These are phyloP conservation scores for Leishmania turanica DNA, from an alignment of 208 protist genomes.

Conservation along the genomic window DNA sequence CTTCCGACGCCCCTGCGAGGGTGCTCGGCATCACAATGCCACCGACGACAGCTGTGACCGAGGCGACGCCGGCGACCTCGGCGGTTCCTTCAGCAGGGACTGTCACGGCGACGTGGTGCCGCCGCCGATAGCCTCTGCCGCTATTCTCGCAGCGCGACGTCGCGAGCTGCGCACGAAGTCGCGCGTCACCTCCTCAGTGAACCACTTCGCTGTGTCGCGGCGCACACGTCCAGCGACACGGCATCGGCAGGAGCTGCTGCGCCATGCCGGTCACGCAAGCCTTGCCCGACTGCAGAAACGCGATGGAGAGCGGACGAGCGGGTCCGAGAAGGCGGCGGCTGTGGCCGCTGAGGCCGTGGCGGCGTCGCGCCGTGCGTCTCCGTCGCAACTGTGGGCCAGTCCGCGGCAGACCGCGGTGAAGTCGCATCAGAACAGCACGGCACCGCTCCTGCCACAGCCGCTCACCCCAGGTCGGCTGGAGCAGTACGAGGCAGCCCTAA, in stretches of 20 bases:
- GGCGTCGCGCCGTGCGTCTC: constrained; percentile 15
- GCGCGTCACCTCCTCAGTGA: constrained; percentile 20
- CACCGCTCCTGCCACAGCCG: neutral
- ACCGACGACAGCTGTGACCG: neutral
- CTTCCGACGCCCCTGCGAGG: neutral
- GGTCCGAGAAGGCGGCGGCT: constrained; percentile 14
- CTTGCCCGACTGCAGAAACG: constrained; percentile 1
- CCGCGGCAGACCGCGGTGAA: neutral
- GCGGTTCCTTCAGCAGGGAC: neutral
- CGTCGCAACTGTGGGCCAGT: neutral
- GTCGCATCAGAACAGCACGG: neutral
- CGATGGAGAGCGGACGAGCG: neutral
- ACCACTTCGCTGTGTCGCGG: constrained; percentile 26
- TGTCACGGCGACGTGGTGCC: neutral
- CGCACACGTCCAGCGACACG: neutral
- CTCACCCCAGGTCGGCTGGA: constrained; percentile 7
- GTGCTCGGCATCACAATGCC: neutral
- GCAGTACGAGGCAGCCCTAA: constrained; percentile 20
- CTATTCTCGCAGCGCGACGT: constrained; percentile 15
- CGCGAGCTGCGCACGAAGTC: constrained; percentile 16
- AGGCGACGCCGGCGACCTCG: neutral
- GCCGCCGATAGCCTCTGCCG: constrained; percentile 2
- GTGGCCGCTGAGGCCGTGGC: constrained; percentile 17
- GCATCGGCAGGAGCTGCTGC: constrained; percentile 17
- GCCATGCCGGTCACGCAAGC: neutral